Percentiles rank a stretch among this genome's conserved stretches.
Conservation (phyloP, 495 filamentous ascomycete species). For the Schizothecium vesticola region DNA sequence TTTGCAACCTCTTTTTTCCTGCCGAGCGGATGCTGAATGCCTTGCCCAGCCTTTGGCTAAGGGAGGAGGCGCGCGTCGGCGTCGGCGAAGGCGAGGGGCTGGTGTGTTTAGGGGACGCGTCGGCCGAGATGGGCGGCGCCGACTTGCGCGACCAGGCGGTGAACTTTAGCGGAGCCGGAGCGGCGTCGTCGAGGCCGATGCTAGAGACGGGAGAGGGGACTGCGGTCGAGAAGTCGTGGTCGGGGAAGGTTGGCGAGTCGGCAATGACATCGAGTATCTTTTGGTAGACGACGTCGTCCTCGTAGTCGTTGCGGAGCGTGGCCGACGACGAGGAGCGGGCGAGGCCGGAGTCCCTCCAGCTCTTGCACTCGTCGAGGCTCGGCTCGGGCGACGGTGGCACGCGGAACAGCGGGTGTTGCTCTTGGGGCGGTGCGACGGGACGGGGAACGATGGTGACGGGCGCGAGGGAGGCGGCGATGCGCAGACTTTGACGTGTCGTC, state of each 20-base stretch:
- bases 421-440: constrained; percentile 38
- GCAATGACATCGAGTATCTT: constrained; percentile 30
- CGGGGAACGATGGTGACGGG: constrained; percentile 34
- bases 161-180: constrained; percentile 27
- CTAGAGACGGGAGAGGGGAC: constrained; percentile 1
- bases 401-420: constrained; percentile 45
- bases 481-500: constrained; percentile 22
- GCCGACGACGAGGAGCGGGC: constrained; percentile 45
- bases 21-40: constrained; percentile 35
- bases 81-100: constrained; percentile 6
- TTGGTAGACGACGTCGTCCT: constrained; percentile 32
- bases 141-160: constrained; percentile 7
- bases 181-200: background rate
- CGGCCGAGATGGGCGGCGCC: constrained; percentile 9
- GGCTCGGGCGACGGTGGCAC: constrained; percentile 17
- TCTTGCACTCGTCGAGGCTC: constrained; percentile 29
- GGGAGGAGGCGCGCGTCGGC: constrained; percentile 16
- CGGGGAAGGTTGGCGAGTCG: constrained; percentile 19
- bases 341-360: constrained; percentile 48
- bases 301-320: constrained; percentile 41
- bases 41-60: constrained; percentile 27
- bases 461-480: constrained; percentile 12
- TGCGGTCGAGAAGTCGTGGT: background rate
- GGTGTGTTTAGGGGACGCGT: constrained; percentile 3
- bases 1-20: constrained; percentile 28